A percentile compares a stretch with the other conserved stretches of the same genome.
These are phyloP conservation scores for Tuber borchii DNA, from an alignment of 495 filamentous ascomycete species.

Conservation along the genomic window DNA sequence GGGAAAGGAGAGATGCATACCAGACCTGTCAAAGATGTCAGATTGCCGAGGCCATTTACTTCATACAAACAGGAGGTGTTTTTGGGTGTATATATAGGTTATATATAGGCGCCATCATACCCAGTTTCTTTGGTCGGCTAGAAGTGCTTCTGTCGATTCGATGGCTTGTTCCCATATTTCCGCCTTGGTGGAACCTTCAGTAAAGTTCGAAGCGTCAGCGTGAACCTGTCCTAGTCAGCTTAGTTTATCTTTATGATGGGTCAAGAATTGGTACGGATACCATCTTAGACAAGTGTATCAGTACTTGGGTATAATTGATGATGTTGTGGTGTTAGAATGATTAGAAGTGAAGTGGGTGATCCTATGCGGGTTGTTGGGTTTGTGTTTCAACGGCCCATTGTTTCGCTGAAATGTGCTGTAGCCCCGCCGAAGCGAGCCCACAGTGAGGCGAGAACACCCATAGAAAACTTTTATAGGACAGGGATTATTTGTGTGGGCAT, in stretches of 20 bases:
- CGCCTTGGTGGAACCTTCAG: slow-evolving; percentile 57
- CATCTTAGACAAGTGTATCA: slow-evolving; percentile 13
- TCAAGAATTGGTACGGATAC: neutral
- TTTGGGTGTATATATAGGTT: neutral
- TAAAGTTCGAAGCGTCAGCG: slow-evolving; percentile 77
- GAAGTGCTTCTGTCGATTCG: slow-evolving; percentile 61
- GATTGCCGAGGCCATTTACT: slow-evolving; percentile 10
- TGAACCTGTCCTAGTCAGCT: slow-evolving; percentile 57
- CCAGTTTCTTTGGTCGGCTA: slow-evolving; percentile 81
- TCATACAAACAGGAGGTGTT: slow-evolving; percentile 9
- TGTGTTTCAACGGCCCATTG: neutral
- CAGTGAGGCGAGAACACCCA: too few relatives aligned
- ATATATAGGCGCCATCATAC: slow-evolving; percentile 49
- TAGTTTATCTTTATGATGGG: neutral
- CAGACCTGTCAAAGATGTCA: slow-evolving; percentile 49
- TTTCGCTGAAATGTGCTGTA: too few relatives aligned
- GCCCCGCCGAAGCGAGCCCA: too few relatives aligned
- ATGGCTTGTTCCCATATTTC: slow-evolving; percentile 72
- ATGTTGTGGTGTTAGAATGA: slow-evolving; percentile 10
- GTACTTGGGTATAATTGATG: neutral
- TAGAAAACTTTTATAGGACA: too few relatives aligned
- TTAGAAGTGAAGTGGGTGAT: neutral
- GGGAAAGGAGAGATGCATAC: slow-evolving; percentile 43
- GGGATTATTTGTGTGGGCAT: too few relatives aligned
- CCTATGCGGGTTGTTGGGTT: slow-evolving; percentile 5